phyloP scores from a whole-genome alignment of 345 rosid genomes.

The Eucalyptus regnans region DNA sequence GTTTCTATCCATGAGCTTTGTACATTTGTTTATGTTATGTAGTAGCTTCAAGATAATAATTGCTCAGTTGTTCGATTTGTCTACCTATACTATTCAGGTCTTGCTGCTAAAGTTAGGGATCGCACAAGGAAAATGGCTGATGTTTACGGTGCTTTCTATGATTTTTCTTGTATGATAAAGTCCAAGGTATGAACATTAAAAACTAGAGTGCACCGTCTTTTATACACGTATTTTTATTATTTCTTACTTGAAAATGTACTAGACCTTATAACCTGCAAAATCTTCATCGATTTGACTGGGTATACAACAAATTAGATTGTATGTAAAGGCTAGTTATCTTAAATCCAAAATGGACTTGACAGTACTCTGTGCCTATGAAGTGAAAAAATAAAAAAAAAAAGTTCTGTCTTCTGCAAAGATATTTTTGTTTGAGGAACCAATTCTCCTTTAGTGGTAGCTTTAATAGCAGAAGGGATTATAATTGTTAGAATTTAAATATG shows the following conservation, averaged over 20 bases:
- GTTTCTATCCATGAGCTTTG: background rate
- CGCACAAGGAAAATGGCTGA: conserved; percentile 75
- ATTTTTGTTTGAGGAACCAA: background rate
- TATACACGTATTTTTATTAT: background rate
- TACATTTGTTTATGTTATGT: background rate
- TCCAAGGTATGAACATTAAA: conserved; percentile 30
- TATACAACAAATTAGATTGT: background rate
- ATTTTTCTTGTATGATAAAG: conserved; percentile 62
- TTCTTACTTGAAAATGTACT: background rate
- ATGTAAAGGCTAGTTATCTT: background rate
- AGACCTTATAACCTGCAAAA: background rate
- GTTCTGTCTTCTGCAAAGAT: background rate
- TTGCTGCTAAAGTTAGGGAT: conserved; percentile 76
- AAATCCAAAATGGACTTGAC: background rate
- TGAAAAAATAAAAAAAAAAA: background rate
- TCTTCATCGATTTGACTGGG: background rate
- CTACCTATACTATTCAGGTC: conserved; percentile 30
- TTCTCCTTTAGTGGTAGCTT: background rate
- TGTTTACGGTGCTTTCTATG: conserved; percentile 76
- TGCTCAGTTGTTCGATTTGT: background rate
- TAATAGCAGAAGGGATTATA: background rate
- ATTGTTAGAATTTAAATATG: no score
- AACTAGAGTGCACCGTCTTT: background rate
- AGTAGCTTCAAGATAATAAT: background rate
- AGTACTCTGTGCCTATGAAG: background rate